Base-by-base conservation (phyloP, 106 monocot species). In the Dioscorea alata region DNA sequence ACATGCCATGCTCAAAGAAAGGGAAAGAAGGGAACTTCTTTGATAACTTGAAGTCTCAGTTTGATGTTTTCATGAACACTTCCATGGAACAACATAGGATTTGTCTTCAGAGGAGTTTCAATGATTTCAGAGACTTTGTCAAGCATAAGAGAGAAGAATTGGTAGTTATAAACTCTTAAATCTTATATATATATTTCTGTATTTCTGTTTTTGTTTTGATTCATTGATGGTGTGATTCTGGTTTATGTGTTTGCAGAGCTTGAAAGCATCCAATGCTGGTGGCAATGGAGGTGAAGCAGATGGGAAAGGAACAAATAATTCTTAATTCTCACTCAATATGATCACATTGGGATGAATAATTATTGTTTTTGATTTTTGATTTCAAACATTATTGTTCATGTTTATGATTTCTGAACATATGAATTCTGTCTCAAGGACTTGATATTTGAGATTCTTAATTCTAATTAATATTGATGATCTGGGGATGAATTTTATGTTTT, bases 81-180 rank as follows among this genome's bases (percentile, higher is more conserved):
- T 32, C 68, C 13, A 32, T 68, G 53, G 68, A 68, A 14, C 67
- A 68, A 23, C 68, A 68, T 53, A 68, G 54, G 53, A 68, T 68
- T 23, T 68, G 68, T 53, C 68, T 68, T 32, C 53, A 68, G 68
- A 68, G 54, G 68, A 68, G n/a, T 31, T 48, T 16, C 15, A 16
- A 2, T 1, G 54, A 49, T 1, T 20, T 68, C 6, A 16, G 24
- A 4, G 68, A 53, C 17, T 42, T 8, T 48, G 21, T 64, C 19
- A 68, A 49, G 53, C 13, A 15, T 0, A 68, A 68, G 54, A 68
- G 28, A 51, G 14, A 65, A 17, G 22, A 35, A 33, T 48, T 23
- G 24, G 68, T 52, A 56, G 54, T 28, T 28, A 28, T 52, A 50
- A 13, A 48, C 13, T 42, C 42, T 42, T 51, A 17, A 51, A 51